Evolutionary conservation across 2,329 filamentous ascomycete genomes (phyloP), one percentile per base, ranked within the genome.

Genomic region (Cercospora berteroae): DNA sequence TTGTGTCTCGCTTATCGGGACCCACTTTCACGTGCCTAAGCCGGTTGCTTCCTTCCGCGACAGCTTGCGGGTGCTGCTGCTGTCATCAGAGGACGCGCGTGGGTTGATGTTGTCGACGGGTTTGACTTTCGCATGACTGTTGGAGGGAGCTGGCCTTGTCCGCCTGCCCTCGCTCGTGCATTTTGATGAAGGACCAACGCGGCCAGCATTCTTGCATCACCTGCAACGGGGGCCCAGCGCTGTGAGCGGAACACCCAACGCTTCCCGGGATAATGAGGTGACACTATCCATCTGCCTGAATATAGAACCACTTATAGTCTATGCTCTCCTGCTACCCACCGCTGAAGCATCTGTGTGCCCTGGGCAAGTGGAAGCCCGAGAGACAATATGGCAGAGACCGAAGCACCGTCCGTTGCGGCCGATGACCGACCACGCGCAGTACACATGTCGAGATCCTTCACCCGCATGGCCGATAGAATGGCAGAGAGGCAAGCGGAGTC

Each of bases 401-500:
- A 56, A 39, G 33, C 66, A 25, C 44, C 66, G 52, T 64, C 69
- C 12, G 60, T 68, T 67, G 64, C 55, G 50, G n/a, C 52, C 55
- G 44, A 67, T 6, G 50, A 16, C 60, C 72, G 72, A 42, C 73
- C 80, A 6, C 75, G 74, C 57, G 72, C 78, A 52, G 74, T 82
- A 20, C 80, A 82, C 56, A 73, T 79, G 57, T 81, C 82, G 44
- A 77, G 80, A 56, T 85, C 83, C 33, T 86, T 86, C 73, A 82
- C 81, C 5, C 82, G 83, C 27, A 79, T 85, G 55, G 83, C 63
- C 42, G 62, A 68, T 6, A 82, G 83, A 31, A 79, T 85, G 55
- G 83, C 63, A 12, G 62, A 68, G 9, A 81, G 83, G 25, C 79
- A 85, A 55, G 68, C 70, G 42, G 59, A 69, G 27, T 76, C 80